Evolutionary conservation across 1,284 basidiomycete species (phyloP).

Genomic region (Ganoderma sinense): DNA sequence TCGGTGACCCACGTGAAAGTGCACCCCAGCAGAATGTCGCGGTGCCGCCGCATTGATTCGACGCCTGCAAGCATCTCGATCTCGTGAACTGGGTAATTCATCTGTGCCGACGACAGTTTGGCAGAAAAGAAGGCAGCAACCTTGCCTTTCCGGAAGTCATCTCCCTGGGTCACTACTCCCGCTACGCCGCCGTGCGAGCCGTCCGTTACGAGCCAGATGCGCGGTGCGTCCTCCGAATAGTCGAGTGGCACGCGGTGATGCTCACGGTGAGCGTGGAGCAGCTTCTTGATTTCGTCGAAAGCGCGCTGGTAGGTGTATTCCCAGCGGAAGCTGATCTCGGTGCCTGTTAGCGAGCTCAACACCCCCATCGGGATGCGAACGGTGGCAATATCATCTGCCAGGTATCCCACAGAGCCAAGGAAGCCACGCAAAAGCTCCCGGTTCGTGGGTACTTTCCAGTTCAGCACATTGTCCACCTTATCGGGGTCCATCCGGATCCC

Average conservation of each 20-base stretch:
- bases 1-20: constrained; percentile 40
- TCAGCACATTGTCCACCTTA: constrained; percentile 28
- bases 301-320: constrained; percentile 34
- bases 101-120: constrained; percentile 42
- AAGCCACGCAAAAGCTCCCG: constrained; percentile 20
- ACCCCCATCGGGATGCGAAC: constrained; percentile 32
- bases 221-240: constrained; percentile 22
- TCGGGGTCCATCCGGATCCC: constrained; percentile 41
- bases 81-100: constrained; percentile 35
- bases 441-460: constrained; percentile 40
- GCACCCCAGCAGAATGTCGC: constrained; percentile 32
- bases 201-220: constrained; percentile 31
- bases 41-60: constrained; percentile 38
- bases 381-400: constrained; percentile 24
- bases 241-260: constrained; percentile 31
- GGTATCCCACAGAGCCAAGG: background rate
- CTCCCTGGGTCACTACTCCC: constrained; percentile 31
- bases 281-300: constrained; percentile 36
- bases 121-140: constrained; percentile 37
- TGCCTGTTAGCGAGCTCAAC: constrained; percentile 24
- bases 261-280: constrained; percentile 27
- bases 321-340: constrained; percentile 29
- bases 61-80: constrained; percentile 37
- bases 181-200: constrained; percentile 19
- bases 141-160: constrained; percentile 9